A percentile compares a stretch with the other conserved stretches of the same genome.
These are phyloP conservation scores for Erodium trifolium DNA, from an alignment of 441 rosid genomes.

Conservation along the genomic window DNA sequence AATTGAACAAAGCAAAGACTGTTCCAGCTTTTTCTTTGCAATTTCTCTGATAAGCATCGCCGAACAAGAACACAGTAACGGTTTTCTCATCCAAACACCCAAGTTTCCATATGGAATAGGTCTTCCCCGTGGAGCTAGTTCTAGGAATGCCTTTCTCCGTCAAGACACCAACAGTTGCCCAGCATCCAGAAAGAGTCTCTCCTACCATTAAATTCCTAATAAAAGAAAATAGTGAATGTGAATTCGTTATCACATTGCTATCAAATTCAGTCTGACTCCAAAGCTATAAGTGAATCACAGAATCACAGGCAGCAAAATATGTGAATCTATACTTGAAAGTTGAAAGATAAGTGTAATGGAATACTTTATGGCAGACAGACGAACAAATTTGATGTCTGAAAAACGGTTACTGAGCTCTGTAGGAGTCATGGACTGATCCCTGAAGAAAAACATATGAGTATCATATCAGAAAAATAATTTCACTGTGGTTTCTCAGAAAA, in stretches of 20 bases:
- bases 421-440: slow-evolving; percentile 58
- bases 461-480: background rate
- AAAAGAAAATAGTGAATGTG: slow-evolving; percentile 10
- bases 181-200: slow-evolving; percentile 68
- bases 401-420: slow-evolving; percentile 56
- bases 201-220: slow-evolving; percentile 67
- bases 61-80: slow-evolving; percentile 77
- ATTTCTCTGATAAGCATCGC: slow-evolving; percentile 65
- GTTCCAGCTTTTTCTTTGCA: slow-evolving; percentile 57
- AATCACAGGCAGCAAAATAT: background rate
- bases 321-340: background rate
- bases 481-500: background rate
- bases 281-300: background rate
- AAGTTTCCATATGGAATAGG: slow-evolving; percentile 66
- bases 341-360: slow-evolving; percentile 5
- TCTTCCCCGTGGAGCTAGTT: slow-evolving; percentile 73
- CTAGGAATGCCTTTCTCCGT: slow-evolving; percentile 62
- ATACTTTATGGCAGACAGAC: slow-evolving; percentile 64
- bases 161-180: slow-evolving; percentile 86
- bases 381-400: slow-evolving; percentile 72
- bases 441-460: slow-evolving; percentile 22
- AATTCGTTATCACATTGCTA: slow-evolving; percentile 11
- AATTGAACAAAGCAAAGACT: slow-evolving; percentile 66
- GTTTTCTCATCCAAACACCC: slow-evolving; percentile 58
- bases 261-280: slow-evolving; percentile 4